A percentile compares a stretch with the other conserved stretches of the same genome.
Evolutionary conservation across 176 grass and related monocot species (phyloP).

Genomic region (Stipa capillata): DNA sequence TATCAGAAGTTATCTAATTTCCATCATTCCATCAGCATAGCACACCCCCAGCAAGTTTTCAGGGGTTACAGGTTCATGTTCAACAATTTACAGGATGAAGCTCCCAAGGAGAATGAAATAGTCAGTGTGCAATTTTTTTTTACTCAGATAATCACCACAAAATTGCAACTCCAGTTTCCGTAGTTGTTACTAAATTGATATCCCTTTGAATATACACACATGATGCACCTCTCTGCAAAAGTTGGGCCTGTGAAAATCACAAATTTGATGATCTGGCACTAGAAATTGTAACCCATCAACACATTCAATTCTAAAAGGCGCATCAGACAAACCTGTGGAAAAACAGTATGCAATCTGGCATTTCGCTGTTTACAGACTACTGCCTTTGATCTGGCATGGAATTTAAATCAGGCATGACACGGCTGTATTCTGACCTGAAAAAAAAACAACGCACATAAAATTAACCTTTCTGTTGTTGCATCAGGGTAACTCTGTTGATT

Average conservation of each 20-base stretch:
- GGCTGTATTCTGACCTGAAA: conserved; percentile 67
- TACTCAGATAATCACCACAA: background rate
- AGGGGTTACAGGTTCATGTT: background rate
- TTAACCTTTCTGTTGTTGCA: background rate
- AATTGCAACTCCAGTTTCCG: background rate
- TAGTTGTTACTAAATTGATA: background rate
- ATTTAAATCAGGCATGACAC: conserved; percentile 47
- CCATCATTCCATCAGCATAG: background rate
- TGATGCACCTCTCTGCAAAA: background rate
- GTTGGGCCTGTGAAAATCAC: background rate
- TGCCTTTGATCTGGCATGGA: conserved; percentile 52
- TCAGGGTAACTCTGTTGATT: background rate
- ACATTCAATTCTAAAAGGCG: background rate
- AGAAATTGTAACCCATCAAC: background rate
- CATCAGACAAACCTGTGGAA: background rate
- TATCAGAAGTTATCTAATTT: background rate
- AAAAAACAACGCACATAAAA: conserved; percentile 15
- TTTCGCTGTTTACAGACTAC: conserved; percentile 12
- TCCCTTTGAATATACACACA: background rate
- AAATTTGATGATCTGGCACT: background rate
- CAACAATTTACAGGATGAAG: background rate
- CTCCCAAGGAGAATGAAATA: background rate
- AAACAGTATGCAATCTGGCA: background rate
- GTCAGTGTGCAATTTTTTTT: background rate
- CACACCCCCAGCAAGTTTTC: background rate